Conservation (phyloP, 768 basidiomycete species). For the Rhizopogon rudus region DNA sequence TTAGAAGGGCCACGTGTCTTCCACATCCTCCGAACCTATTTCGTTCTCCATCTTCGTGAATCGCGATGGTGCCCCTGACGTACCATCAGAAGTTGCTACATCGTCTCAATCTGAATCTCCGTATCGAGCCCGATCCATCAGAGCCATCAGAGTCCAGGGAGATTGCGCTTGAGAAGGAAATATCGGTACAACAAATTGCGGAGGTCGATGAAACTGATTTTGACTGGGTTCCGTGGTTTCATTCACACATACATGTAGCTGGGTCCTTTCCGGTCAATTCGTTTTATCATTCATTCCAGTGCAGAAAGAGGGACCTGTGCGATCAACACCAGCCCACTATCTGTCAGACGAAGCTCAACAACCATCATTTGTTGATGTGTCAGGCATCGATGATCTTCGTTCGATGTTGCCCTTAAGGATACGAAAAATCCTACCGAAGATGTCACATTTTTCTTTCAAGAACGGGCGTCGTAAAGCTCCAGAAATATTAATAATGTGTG, state of each 20-base stretch:
- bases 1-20: background rate
- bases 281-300: conserved; percentile 5
- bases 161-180: background rate
- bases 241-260: background rate
- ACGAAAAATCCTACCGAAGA: too few species aligned
- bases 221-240: conserved; percentile 9
- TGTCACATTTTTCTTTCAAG: too few species aligned
- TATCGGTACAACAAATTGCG: background rate
- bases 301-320: background rate
- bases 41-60: background rate
- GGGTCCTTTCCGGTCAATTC: background rate
- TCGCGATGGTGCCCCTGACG: background rate
- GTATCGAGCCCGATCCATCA: background rate
- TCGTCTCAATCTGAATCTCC: background rate
- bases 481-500: too few species aligned
- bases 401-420: background rate
- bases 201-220: background rate
- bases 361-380: conserved; percentile 13
- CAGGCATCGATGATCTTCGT: conserved; percentile 1
- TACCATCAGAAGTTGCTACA: background rate
- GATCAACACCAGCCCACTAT: conserved; percentile 10
- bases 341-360: conserved; percentile 14
- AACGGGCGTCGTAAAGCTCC: too few species aligned
- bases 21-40: conserved; percentile 1
- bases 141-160: conserved; percentile 16